phyloP scores from a whole-genome alignment of 805 yeast genomes.

The Candida dajiaensis region DNA sequence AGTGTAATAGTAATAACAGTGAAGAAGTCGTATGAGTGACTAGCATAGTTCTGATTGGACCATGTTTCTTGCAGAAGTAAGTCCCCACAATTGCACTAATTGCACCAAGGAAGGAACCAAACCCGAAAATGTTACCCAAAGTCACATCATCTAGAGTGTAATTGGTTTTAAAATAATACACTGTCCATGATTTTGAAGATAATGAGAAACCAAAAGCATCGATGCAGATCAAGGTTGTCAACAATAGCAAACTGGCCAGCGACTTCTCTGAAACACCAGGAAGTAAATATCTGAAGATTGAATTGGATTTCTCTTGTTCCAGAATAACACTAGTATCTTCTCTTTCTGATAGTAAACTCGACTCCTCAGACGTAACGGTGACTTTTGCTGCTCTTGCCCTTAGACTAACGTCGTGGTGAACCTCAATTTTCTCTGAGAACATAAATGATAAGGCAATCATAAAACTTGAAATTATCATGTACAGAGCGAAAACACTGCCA shows the following conservation, averaged over 20 bases:
- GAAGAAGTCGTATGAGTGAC: constrained; percentile 40
- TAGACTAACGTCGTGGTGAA: constrained; percentile 8
- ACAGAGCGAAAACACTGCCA: constrained; percentile 9
- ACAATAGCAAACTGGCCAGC: constrained; percentile 25
- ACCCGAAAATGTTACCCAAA: constrained; percentile 36
- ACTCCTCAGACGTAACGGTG: neutral
- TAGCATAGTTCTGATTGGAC: constrained; percentile 41
- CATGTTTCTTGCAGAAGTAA: constrained; percentile 35
- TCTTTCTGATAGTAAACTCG: neutral
- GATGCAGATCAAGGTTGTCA: constrained; percentile 33
- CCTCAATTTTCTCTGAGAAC: constrained; percentile 11
- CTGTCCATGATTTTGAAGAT: constrained; percentile 41
- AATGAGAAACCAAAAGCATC: constrained; percentile 41
- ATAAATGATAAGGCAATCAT: constrained; percentile 2
- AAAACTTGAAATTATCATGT: constrained; percentile 4
- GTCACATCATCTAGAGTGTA: constrained; percentile 30
- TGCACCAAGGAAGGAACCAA: constrained; percentile 33
- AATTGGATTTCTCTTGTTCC: neutral
- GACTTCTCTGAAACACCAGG: constrained; percentile 17
- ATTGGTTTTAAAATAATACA: constrained; percentile 34
- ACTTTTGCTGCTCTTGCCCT: neutral
- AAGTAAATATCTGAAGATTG: constrained; percentile 4
- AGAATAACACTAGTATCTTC: neutral
- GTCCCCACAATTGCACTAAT: constrained; percentile 37
- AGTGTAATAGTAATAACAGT: constrained; percentile 31